phyloP scores from a whole-genome alignment of 371 early-diverging fungal species.

The Apophysomyces trapeziformis region DNA sequence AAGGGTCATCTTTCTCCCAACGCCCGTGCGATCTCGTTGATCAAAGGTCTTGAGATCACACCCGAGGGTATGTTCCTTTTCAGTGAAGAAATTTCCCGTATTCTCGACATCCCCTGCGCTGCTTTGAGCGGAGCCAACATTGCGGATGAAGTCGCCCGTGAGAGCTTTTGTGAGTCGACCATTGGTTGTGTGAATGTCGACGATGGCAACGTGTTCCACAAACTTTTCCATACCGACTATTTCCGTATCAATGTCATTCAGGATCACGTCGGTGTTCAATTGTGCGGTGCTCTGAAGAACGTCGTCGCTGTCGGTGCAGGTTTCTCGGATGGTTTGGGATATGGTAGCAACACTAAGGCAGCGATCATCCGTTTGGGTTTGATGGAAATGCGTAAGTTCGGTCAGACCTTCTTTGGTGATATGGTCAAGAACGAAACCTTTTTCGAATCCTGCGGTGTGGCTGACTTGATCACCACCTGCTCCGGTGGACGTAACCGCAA shows the following conservation, averaged over 20 bases:
- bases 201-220: slow-evolving; percentile 78
- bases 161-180: slow-evolving; percentile 95
- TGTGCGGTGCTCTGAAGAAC: slow-evolving; percentile 99
- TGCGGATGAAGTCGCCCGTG: slow-evolving; percentile 95
- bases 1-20: slow-evolving; percentile 69
- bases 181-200: slow-evolving; percentile 76
- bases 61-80: slow-evolving; percentile 77
- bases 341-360: slow-evolving; percentile 96
- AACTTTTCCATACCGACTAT: slow-evolving; percentile 87
- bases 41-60: slow-evolving; percentile 89
- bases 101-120: slow-evolving; percentile 76
- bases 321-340: slow-evolving; percentile 87
- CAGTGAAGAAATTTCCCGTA: slow-evolving; percentile 84
- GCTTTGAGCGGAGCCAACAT: slow-evolving; percentile 99
- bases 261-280: slow-evolving; percentile 93
- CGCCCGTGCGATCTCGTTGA: slow-evolving; percentile 89
- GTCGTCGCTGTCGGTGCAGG: slow-evolving; percentile 98
- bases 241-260: slow-evolving; percentile 85
- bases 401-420: slow-evolving; percentile 74
- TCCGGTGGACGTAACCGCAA: slow-evolving; percentile 95
- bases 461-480: slow-evolving; percentile 93
- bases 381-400: slow-evolving; percentile 95
- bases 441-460: slow-evolving; percentile 96
- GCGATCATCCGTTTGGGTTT: slow-evolving; percentile 97
- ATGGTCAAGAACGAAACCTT: slow-evolving; percentile 87